A percentile compares a stretch with the other conserved stretches of the same genome.
phyloP scores from a whole-genome alignment of 1,139 yeast species.

The Sugiyamaella paludigena region DNA sequence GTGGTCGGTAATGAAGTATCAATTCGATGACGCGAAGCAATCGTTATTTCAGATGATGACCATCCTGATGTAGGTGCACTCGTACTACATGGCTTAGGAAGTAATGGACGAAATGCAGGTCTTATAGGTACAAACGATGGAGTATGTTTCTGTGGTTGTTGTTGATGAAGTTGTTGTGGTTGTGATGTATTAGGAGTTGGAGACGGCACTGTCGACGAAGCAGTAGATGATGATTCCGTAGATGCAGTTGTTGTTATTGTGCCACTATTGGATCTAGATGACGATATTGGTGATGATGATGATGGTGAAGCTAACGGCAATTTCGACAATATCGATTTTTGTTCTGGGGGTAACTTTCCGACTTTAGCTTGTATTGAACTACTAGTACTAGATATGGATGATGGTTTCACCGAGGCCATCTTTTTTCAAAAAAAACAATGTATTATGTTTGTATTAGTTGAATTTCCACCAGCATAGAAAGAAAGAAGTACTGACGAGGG shows the following conservation, averaged over 20 bases:
- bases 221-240: no score
- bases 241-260: not conserved
- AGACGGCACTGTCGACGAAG: no score
- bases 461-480: no score
- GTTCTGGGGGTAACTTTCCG: no score
- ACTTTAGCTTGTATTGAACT: not conserved
- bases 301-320: no score
- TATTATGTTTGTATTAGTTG: no score
- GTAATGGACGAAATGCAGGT: slow-evolving; percentile 39
- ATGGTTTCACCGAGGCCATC: slow-evolving; percentile 7
- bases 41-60: slow-evolving; percentile 9
- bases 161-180: not conserved
- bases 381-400: not conserved
- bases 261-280: not conserved
- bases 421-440: no score
- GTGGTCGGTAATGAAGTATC: slow-evolving; percentile 10
- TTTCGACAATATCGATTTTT: no score
- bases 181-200: not conserved
- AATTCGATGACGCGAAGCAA: slow-evolving; percentile 6
- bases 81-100: slow-evolving; percentile 35
- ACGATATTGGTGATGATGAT: not conserved
- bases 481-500: no score
- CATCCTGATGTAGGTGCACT: slow-evolving; percentile 11
- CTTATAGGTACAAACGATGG: slow-evolving; percentile 36
- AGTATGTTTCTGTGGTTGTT: slow-evolving; percentile 1